These are phyloP conservation scores for Drechslera avenae DNA, from an alignment of 2,329 filamentous ascomycete genomes.

Conservation along the genomic window DNA sequence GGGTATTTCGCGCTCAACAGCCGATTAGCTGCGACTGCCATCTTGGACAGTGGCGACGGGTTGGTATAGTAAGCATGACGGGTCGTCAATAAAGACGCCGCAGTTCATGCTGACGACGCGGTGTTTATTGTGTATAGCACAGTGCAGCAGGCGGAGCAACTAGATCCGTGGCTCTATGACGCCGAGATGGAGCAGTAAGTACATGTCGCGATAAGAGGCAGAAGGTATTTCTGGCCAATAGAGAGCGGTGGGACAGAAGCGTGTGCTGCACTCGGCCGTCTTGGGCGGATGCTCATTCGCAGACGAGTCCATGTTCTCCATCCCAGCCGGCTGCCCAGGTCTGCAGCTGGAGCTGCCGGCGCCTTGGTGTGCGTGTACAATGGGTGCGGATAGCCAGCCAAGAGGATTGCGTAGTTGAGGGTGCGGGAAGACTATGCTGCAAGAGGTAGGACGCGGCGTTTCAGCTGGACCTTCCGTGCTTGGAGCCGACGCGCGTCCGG, in stretches of 20 bases:
- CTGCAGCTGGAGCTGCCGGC: background rate
- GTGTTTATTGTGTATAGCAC: too few relatives aligned
- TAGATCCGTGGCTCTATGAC: background rate
- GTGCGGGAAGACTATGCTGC: constrained; percentile 18
- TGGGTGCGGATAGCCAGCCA: constrained; percentile 1
- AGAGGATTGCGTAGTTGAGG: constrained; percentile 7
- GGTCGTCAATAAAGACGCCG: too few relatives aligned
- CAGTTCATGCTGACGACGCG: too few relatives aligned
- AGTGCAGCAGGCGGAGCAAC: too few relatives aligned
- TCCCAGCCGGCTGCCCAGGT: too few relatives aligned
- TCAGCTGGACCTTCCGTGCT: constrained; percentile 27
- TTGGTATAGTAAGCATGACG: background rate
- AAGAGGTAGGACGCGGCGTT: constrained; percentile 13
- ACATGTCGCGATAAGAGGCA: constrained; percentile 2
- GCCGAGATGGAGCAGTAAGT: background rate
- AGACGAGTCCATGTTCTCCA: background rate
- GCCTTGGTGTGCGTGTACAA: background rate
- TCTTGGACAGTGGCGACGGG: background rate
- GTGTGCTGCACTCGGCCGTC: background rate
- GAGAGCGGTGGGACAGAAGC: background rate
- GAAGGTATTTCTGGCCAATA: constrained; percentile 1
- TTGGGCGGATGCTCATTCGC: background rate
- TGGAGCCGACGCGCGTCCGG: constrained; percentile 20
- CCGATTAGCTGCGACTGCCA: background rate
- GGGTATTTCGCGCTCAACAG: background rate